Conservation (phyloP, 441 rosid species). For the Eutrema salsugineum region DNA sequence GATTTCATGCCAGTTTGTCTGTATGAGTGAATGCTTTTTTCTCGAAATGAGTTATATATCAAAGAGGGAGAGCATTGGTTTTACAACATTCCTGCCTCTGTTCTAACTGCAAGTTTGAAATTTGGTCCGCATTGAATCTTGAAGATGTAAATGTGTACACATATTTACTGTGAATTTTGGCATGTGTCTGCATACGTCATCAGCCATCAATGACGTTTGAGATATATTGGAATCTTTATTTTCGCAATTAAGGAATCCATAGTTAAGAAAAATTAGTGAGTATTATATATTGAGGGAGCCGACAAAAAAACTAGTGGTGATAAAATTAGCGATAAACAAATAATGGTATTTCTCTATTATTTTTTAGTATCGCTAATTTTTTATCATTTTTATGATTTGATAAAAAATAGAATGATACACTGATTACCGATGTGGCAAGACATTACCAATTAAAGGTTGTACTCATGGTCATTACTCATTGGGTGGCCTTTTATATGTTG, state of each 20-base stretch:
- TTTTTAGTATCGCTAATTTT: no score
- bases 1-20: neutral
- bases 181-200: conserved; percentile 8
- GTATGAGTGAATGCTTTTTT: neutral
- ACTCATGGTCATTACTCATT: no score
- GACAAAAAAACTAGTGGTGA: neutral
- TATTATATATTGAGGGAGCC: neutral
- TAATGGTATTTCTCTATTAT: no score
- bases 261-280: neutral
- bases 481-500: no score
- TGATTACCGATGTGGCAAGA: no score
- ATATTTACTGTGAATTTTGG: neutral
- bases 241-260: neutral
- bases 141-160: neutral
- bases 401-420: no score
- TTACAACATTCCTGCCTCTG: conserved; percentile 20
- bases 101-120: conserved; percentile 29
- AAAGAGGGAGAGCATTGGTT: conserved; percentile 6
- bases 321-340: no score
- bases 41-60: neutral
- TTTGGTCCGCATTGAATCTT: conserved; percentile 18
- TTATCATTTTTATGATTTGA: no score
- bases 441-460: no score
- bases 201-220: neutral
- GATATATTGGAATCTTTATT: neutral